phyloP scores from a whole-genome alignment of 2,329 filamentous ascomycete genomes.

The Chrysosporium queenslandicum region DNA sequence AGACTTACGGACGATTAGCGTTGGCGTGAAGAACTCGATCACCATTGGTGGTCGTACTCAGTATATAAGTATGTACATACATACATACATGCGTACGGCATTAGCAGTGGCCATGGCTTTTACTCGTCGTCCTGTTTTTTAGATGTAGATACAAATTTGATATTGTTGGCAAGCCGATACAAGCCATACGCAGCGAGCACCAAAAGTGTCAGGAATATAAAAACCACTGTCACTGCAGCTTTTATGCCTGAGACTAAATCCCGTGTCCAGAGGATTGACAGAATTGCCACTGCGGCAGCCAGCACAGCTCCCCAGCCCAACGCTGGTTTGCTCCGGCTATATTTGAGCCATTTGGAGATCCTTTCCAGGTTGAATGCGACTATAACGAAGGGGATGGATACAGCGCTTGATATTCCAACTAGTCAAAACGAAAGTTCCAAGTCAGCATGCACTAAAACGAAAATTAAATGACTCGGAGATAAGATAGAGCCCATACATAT shows the following conservation, averaged over 20 bases:
- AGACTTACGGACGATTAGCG: neutral
- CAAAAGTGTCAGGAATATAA: conserved; percentile 4
- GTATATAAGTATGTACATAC: too few species aligned
- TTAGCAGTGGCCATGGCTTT: too few species aligned
- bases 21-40: too few species aligned
- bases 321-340: neutral
- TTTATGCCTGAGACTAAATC: conserved; percentile 12
- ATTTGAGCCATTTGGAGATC: conserved; percentile 10
- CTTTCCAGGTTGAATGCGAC: conserved; percentile 12
- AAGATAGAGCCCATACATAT: neutral
- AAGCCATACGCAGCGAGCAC: neutral
- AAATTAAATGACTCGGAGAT: neutral
- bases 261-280: conserved; percentile 11
- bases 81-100: too few species aligned
- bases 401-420: conserved; percentile 12
- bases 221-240: conserved; percentile 10
- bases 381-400: conserved; percentile 12
- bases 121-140: too few species aligned
- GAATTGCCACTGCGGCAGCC: neutral
- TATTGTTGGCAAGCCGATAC: neutral
- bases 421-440: neutral
- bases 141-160: too few species aligned
- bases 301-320: neutral
- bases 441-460: neutral
- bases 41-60: too few species aligned